Conservation (phyloP, 1,284 basidiomycete species). For the Puccinia brachypodii region DNA sequence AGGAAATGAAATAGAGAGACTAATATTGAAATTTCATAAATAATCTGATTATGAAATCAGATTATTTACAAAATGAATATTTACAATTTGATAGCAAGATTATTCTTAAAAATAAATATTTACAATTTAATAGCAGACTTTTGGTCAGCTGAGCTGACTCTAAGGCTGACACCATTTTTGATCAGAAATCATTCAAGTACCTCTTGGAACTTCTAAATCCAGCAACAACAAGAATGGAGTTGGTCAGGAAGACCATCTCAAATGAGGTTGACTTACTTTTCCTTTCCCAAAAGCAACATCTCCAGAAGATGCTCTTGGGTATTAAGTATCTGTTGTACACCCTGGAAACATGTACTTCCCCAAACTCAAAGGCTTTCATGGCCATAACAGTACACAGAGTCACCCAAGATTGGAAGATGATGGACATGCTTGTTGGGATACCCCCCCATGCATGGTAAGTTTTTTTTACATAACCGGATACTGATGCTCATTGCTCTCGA, state of each 20-base stretch:
- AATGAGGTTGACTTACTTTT: not conserved
- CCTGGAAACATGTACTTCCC: not conserved
- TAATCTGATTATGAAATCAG: too few species aligned
- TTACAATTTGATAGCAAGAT: too few species aligned
- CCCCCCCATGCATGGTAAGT: not conserved
- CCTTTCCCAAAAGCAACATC: not conserved
- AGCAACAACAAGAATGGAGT: not conserved
- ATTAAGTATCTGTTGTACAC: not conserved
- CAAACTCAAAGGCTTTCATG: conserved; percentile 24
- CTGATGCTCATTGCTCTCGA: not conserved
- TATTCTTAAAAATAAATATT: too few species aligned
- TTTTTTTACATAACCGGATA: not conserved
- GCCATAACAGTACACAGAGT: conserved; percentile 19
- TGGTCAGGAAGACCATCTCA: not conserved
- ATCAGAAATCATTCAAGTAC: not conserved
- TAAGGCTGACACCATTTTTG: too few species aligned
- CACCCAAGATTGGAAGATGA: conserved; percentile 2
- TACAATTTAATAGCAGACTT: too few species aligned
- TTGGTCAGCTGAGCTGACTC: too few species aligned
- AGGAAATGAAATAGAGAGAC: too few species aligned
- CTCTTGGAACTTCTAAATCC: not conserved
- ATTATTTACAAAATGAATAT: too few species aligned
- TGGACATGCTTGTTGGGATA: not conserved
- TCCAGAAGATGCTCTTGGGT: not conserved
- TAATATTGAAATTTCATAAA: too few species aligned